Percentiles rank a stretch among this genome's conserved stretches.
These are phyloP conservation scores for Euphorbia pulcherrima DNA, from an alignment of 345 rosid species.

Conservation along the genomic window DNA sequence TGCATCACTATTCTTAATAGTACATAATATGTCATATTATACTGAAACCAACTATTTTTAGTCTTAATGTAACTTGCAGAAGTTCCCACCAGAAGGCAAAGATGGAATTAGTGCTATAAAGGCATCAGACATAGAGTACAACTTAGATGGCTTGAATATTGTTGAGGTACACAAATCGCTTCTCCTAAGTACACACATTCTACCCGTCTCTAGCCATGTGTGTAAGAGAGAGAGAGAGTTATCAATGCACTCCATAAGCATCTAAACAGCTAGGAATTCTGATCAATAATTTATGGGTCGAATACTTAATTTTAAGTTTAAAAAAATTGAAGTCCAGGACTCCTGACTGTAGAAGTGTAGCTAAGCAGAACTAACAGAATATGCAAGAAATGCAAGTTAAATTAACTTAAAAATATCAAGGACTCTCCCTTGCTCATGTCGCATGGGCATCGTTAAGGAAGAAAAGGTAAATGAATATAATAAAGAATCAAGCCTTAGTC, in stretches of 20 bases:
- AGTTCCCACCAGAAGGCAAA: slow-evolving; percentile 47
- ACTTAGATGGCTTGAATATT: slow-evolving; percentile 46
- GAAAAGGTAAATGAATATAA: neutral
- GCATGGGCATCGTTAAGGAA: neutral
- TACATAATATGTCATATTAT: neutral
- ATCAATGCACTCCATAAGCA: neutral
- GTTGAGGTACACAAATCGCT: slow-evolving; percentile 22
- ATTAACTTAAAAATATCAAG: neutral
- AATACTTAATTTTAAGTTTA: neutral
- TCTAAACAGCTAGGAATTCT: neutral
- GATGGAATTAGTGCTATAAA: slow-evolving; percentile 36
- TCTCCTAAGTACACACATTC: neutral
- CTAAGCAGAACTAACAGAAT: neutral
- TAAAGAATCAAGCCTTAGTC: no score
- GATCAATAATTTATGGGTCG: neutral
- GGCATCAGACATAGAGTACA: slow-evolving; percentile 31
- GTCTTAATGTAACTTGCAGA: slow-evolving; percentile 26
- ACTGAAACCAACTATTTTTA: neutral
- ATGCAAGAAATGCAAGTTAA: slow-evolving; percentile 2
- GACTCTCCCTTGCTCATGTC: neutral
- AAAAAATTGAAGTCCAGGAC: neutral
- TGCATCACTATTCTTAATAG: neutral
- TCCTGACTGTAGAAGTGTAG: neutral
- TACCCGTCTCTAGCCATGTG: neutral
- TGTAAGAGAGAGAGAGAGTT: neutral